Evolutionary conservation across 306 rosid species (phyloP), one percentile per base, ranked within the genome.

Genomic region (Rosa multiflora): DNA sequence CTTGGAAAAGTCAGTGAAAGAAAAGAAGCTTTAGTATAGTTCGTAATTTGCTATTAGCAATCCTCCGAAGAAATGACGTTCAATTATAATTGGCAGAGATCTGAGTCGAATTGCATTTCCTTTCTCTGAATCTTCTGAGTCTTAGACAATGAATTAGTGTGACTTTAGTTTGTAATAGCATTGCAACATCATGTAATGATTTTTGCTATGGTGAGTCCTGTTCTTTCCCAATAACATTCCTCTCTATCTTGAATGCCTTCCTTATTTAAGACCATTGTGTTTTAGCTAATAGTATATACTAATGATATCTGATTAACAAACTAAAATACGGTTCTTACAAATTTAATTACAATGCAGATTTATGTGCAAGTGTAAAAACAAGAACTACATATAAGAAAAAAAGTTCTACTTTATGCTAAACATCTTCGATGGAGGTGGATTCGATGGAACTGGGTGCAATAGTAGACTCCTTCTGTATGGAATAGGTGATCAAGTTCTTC

Each of bases 401-500:
- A 70, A 32, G 15, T 21, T 20, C 14, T 20, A 63, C 48, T 74
- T 52, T 47, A 53, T 83, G 71, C 83, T 83, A 89, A 76, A 89
- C 90, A 83, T 26, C 73, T 46, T 88, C 94, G 83, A 83, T 82
- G 15, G 88, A 87, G 70, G 84, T 67, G 42, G 88, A 86, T 58
- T 76, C 75, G 29, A 80, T 86, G 68, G 92, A 82, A 73, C 17
- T 23, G 5, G 88, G 81, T 79, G 70, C 78, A 29, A 64, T 78
- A 63, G 87, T 80, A 73, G 29, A 73, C 62, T 80, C 86, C n/a
- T 74, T 72, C 74, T 76, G 86, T 17, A 48, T 7, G 35, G 81
- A 83, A 79, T 89, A 66, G 20, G 88, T 7, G 3, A 86, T 52
- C 21, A 93, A 61, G 46, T 74, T 86, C 88, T 93, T 93, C 82